Evolutionary conservation across 2,329 filamentous ascomycete species (phyloP).

Genomic region (Colletotrichum destructivum): DNA sequence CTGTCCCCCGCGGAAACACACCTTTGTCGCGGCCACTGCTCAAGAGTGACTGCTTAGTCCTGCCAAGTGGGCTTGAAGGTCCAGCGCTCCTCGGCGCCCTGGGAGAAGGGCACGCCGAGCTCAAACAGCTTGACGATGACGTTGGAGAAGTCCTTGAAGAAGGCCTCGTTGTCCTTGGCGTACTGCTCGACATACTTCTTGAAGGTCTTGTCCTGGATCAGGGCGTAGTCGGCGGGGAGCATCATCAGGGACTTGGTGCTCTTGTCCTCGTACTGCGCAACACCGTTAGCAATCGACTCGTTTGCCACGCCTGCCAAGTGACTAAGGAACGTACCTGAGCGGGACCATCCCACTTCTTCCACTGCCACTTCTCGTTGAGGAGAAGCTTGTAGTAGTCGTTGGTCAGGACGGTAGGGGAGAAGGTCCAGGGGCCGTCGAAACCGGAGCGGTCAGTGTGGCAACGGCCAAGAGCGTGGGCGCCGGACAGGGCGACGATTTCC

Average conservation of each 20-base stretch:
- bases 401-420: conserved; percentile 90
- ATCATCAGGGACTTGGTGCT: conserved; percentile 94
- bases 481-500: conserved; percentile 92
- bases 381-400: conserved; percentile 96
- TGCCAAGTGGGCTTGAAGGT: conserved; percentile 72
- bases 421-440: conserved; percentile 91
- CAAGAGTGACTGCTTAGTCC: conserved; percentile 11
- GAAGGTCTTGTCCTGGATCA: conserved; percentile 92
- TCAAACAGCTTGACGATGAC: conserved; percentile 90
- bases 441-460: conserved; percentile 92
- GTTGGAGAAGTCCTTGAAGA: conserved; percentile 93
- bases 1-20: neutral
- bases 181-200: conserved; percentile 86
- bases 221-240: conserved; percentile 91
- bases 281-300: neutral
- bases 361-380: conserved; percentile 92
- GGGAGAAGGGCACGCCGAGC: conserved; percentile 90
- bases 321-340: conserved; percentile 67
- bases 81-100: conserved; percentile 71
- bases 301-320: neutral
- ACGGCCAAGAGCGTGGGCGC: conserved; percentile 89
- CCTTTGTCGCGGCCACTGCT: neutral
- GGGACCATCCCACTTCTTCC: conserved; percentile 92
- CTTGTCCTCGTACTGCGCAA: conserved; percentile 83
- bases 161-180: conserved; percentile 89